Evolutionary conservation across 148 eudicot species (phyloP), one percentile per base, ranked within the genome.

Genomic region (Rhododendron molle): DNA sequence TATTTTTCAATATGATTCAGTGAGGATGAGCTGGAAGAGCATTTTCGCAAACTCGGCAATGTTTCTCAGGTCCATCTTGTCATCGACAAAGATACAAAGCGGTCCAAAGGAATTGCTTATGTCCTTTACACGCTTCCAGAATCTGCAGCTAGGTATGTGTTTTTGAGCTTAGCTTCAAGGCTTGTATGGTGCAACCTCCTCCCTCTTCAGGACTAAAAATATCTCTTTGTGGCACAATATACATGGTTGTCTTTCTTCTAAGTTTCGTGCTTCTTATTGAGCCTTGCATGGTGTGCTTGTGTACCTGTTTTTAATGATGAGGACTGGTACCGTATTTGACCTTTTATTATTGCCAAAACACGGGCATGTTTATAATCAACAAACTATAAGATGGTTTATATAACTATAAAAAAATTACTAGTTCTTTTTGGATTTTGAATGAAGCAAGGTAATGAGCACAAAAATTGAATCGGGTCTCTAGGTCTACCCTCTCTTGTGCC

Each of bases 31-130:
- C 89, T 97, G 54, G 91, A 91, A 56, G 98, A 92, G 81, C 90
- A 92, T 87, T 97, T 97, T 82, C 83, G 92, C 84, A 88, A 90
- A 85, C 90, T 82, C 78, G 99, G 98, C 34, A 87, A 90, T 84
- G 83, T 97, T 69, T 86, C 95, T 72, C 93, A 95, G 89, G 95
- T 91, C 78, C 99, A 95, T 92, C 91, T 97, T 81, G 95, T 95
- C 80, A 88, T 95, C 81, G 99, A 97, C 84, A 97, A 91, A 90
- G 99, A 92, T 58, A 97, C 98, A 81, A 94, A 91, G 72, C 92
- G 93, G 49, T 97, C 98, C 80, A 97, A 94, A 85, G 99, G 98
- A 82, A 85, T 89, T 91, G 99, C 94, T 72, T 95, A 92, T 89
- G 90, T 94, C 76, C 92, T 76, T 72, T 95, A 91, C 85, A 50